Conservation (phyloP, 73 alveolate genomes). For the Paramecium pentaurelia region DNA sequence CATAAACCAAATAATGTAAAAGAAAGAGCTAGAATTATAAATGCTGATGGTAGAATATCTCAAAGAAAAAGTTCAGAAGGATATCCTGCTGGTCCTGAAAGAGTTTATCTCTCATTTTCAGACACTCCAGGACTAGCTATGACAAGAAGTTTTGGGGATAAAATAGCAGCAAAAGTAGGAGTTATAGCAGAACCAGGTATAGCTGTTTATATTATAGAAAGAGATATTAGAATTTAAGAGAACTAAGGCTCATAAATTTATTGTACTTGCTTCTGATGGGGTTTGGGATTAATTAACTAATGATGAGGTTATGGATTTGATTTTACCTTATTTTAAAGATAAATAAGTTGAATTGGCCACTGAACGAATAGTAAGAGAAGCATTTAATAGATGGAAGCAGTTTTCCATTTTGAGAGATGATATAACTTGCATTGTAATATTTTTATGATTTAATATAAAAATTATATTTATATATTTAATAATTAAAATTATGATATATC, state of each 20-base stretch:
- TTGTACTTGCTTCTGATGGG: slow-evolving; percentile 61
- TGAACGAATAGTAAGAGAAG: slow-evolving; percentile 47
- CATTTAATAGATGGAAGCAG: slow-evolving; percentile 47
- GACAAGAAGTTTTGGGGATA: slow-evolving; percentile 75
- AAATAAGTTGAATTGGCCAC: slow-evolving; percentile 41
- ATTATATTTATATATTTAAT: not conserved
- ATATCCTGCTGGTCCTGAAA: slow-evolving; percentile 65
- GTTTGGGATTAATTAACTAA: slow-evolving; percentile 53
- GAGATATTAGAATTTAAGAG: not conserved
- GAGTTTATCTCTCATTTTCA: slow-evolving; percentile 64
- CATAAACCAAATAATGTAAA: slow-evolving; percentile 72
- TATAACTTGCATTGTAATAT: slow-evolving; percentile 43
- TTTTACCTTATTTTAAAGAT: slow-evolving; percentile 37
- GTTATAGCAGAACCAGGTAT: slow-evolving; percentile 74
- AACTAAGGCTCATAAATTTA: slow-evolving; percentile 25
- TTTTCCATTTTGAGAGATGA: slow-evolving; percentile 39
- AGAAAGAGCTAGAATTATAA: slow-evolving; percentile 69
- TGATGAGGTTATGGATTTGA: slow-evolving; percentile 53
- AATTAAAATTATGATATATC: not conserved
- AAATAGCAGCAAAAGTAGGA: slow-evolving; percentile 66
- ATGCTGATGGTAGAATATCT: slow-evolving; percentile 66
- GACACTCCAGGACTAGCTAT: slow-evolving; percentile 78
- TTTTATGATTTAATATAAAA: not conserved
- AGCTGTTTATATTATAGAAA: not conserved
- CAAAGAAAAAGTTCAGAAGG: slow-evolving; percentile 42